Percentiles rank a stretch among this genome's conserved stretches.
phyloP scores from a whole-genome alignment of 2,329 filamentous ascomycete genomes.

The Elsinoe ampelina region DNA sequence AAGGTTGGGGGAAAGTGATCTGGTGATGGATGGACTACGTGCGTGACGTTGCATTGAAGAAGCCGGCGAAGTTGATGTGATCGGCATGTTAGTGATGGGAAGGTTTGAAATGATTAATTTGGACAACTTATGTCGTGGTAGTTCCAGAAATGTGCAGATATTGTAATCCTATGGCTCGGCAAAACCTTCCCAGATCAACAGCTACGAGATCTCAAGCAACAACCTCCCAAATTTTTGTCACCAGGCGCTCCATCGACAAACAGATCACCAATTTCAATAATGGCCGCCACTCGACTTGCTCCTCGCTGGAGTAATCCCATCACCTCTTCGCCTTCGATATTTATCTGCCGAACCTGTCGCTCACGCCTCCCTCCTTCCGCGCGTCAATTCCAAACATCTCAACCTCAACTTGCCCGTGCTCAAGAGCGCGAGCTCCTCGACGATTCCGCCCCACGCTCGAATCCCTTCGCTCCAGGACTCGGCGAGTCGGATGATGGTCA shows the following conservation, averaged over 20 bases:
- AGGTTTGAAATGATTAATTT: too few relatives aligned
- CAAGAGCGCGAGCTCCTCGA: background rate
- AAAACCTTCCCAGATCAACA: too few relatives aligned
- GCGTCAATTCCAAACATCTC: background rate
- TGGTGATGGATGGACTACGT: background rate
- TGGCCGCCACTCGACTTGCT: background rate
- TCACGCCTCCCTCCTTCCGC: background rate
- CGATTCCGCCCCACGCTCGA: background rate
- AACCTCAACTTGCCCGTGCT: background rate
- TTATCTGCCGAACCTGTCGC: background rate
- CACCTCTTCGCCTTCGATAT: background rate
- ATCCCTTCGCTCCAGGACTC: background rate
- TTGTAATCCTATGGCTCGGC: too few relatives aligned
- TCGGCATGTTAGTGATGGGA: too few relatives aligned
- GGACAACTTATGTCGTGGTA: too few relatives aligned
- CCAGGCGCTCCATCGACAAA: too few relatives aligned
- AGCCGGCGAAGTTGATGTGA: too few relatives aligned
- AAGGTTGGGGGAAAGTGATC: background rate
- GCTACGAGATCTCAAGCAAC: background rate
- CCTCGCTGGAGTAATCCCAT: background rate
- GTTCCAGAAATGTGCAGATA: too few relatives aligned
- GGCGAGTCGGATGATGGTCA: background rate
- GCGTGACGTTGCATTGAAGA: background rate
- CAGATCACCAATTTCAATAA: background rate
- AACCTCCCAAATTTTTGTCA: background rate